These are phyloP conservation scores for Aspergillus sp. DNA, from an alignment of 2,329 filamentous ascomycete genomes.

Conservation along the genomic window DNA sequence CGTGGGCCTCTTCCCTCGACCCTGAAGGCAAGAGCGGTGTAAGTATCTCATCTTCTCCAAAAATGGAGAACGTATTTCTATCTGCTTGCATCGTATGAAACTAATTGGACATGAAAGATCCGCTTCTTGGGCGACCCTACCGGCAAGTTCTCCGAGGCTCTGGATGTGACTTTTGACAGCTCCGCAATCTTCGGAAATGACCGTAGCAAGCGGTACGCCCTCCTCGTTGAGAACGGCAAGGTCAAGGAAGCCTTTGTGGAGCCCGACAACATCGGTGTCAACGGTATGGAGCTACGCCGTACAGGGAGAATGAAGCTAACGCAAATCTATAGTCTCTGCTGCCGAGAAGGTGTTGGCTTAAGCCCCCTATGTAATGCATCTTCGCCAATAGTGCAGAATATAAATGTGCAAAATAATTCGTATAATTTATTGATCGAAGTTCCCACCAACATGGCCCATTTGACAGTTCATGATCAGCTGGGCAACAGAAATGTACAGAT, in stretches of 20 bases:
- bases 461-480: not conserved
- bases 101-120: constrained; percentile 54
- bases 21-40: constrained; percentile 72
- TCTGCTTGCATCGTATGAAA: not conserved
- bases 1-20: constrained; percentile 77
- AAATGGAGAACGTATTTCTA: constrained; percentile 15
- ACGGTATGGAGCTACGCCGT: constrained; percentile 53
- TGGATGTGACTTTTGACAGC: constrained; percentile 80
- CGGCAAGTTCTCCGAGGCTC: constrained; percentile 74
- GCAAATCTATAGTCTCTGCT: constrained; percentile 39
- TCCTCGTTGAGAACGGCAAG: constrained; percentile 80
- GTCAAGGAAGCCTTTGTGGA: constrained; percentile 79
- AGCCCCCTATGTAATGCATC: not conserved
- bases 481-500: constrained; percentile 12
- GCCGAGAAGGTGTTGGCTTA: constrained; percentile 50
- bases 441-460: constrained; percentile 1
- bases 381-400: not conserved
- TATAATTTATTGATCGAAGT: no score
- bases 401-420: no score
- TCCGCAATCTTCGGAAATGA: constrained; percentile 75
- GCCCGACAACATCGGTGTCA: constrained; percentile 80
- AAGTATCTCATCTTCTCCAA: constrained; percentile 34
- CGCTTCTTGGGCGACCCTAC: constrained; percentile 84
- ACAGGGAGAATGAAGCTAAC: not conserved
- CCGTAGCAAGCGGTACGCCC: constrained; percentile 83